These are phyloP conservation scores for Rosa persica DNA, from an alignment of 306 rosid species.

Conservation along the genomic window DNA sequence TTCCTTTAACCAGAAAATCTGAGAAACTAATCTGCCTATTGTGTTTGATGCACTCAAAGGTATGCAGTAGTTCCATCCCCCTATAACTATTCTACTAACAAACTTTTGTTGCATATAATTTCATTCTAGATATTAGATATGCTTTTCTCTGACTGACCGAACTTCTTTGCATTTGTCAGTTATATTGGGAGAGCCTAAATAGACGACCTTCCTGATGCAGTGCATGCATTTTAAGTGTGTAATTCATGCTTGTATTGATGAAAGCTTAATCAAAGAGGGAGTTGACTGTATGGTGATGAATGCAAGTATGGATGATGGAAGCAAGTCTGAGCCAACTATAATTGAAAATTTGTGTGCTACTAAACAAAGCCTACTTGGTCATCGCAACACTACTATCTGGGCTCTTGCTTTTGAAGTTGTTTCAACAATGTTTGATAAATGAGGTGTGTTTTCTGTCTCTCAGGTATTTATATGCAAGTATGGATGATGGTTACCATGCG, in stretches of 20 bases:
- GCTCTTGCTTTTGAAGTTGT: conserved; percentile 66
- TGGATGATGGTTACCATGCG: no score
- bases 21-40: conserved; percentile 65
- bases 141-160: no score
- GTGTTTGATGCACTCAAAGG: conserved; percentile 76
- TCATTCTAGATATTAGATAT: background rate
- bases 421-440: conserved; percentile 64
- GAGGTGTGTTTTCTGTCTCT: conserved; percentile 41
- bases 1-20: conserved; percentile 51
- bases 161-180: no score
- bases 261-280: conserved; percentile 67
- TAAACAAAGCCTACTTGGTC: conserved; percentile 65
- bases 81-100: background rate
- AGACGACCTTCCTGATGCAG: conserved; percentile 20
- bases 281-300: conserved; percentile 48
- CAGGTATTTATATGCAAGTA: no score
- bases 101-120: background rate
- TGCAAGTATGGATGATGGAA: conserved; percentile 21
- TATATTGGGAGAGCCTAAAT: no score
- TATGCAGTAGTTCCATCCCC: conserved; percentile 1
- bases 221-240: conserved; percentile 55
- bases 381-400: conserved; percentile 26
- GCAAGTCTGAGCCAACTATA: conserved; percentile 64
- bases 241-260: conserved; percentile 66
- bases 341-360: conserved; percentile 74